Percentiles rank a stretch among this genome's conserved stretches.
phyloP scores from a whole-genome alignment of 495 filamentous ascomycete species.

The Ascobolus immersus region DNA sequence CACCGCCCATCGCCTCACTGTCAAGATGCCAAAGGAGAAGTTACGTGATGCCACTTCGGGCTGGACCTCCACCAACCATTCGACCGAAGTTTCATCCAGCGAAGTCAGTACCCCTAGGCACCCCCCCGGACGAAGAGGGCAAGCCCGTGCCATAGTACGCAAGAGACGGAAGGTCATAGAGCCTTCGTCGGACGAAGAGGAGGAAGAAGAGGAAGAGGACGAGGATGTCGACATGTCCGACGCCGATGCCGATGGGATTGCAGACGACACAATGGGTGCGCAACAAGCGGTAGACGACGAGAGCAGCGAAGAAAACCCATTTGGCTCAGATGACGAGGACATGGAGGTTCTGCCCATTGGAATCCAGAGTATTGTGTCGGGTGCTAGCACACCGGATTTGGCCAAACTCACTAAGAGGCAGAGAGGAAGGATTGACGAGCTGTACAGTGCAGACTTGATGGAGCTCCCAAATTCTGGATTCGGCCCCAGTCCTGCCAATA shows the following conservation, averaged over 20 bases:
- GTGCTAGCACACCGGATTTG: slow-evolving; percentile 35
- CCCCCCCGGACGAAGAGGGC: too few species aligned
- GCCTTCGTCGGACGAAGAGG: slow-evolving; percentile 31
- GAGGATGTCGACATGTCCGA: slow-evolving; percentile 27
- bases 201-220: slow-evolving; percentile 23
- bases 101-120: too few species aligned
- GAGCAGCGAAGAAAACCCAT: slow-evolving; percentile 28
- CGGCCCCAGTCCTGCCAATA: slow-evolving; percentile 15
- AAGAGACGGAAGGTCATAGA: slow-evolving; percentile 12
- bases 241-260: slow-evolving; percentile 18
- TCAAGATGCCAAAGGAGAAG: slow-evolving; percentile 15
- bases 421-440: slow-evolving; percentile 43
- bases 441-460: slow-evolving; percentile 42
- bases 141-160: too few species aligned
- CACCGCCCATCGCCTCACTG: too few species aligned
- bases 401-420: slow-evolving; percentile 78
- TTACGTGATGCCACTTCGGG: slow-evolving; percentile 13
- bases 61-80: too few species aligned
- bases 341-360: slow-evolving; percentile 24
- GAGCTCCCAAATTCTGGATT: slow-evolving; percentile 31
- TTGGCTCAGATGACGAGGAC: slow-evolving; percentile 36
- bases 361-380: slow-evolving; percentile 13
- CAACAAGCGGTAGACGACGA: slow-evolving; percentile 32
- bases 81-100: too few species aligned
- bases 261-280: slow-evolving; percentile 10